phyloP scores from a whole-genome alignment of 2,329 filamentous ascomycete genomes.

The Verticillium klebahnii region DNA sequence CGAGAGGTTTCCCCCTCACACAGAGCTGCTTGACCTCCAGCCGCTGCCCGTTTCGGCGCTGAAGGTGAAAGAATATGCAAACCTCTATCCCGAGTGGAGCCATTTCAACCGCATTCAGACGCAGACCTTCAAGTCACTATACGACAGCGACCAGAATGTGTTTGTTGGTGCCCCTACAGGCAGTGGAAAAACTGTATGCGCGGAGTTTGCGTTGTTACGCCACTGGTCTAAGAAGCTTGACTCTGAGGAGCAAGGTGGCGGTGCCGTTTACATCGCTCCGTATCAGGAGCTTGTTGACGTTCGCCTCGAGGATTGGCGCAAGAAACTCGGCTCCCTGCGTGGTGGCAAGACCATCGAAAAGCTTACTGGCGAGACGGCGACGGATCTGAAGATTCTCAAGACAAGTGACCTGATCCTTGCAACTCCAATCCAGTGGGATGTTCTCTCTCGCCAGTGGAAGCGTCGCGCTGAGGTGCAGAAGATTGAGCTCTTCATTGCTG shows the following conservation, averaged over 20 bases:
- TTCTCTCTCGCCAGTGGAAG: constrained; percentile 93
- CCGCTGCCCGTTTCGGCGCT: constrained; percentile 83
- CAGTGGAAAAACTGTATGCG: constrained; percentile 94
- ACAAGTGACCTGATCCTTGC: constrained; percentile 85
- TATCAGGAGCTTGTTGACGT: constrained; percentile 90
- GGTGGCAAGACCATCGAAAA: constrained; percentile 91
- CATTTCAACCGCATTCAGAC: constrained; percentile 98
- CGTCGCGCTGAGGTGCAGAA: constrained; percentile 91
- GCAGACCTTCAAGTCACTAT: constrained; percentile 92
- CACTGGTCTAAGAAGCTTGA: constrained; percentile 70
- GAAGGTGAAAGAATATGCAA: constrained; percentile 77
- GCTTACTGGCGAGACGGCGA: constrained; percentile 86
- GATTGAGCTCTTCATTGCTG: constrained; percentile 87
- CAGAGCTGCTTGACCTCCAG: constrained; percentile 86
- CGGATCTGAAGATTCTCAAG: constrained; percentile 84
- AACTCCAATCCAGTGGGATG: constrained; percentile 93
- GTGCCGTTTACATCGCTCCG: constrained; percentile 89
- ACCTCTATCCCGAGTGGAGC: constrained; percentile 76
- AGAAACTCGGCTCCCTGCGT: constrained; percentile 64
- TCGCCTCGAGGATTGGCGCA: constrained; percentile 78
- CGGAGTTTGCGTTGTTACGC: constrained; percentile 85
- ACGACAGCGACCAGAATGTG: constrained; percentile 86
- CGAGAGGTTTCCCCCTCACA: constrained; percentile 93
- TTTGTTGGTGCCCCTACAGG: constrained; percentile 90
- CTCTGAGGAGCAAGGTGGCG: constrained; percentile 47